Evolutionary conservation across 805 yeast species (phyloP).

Genomic region (Blastobotrys robertii): DNA sequence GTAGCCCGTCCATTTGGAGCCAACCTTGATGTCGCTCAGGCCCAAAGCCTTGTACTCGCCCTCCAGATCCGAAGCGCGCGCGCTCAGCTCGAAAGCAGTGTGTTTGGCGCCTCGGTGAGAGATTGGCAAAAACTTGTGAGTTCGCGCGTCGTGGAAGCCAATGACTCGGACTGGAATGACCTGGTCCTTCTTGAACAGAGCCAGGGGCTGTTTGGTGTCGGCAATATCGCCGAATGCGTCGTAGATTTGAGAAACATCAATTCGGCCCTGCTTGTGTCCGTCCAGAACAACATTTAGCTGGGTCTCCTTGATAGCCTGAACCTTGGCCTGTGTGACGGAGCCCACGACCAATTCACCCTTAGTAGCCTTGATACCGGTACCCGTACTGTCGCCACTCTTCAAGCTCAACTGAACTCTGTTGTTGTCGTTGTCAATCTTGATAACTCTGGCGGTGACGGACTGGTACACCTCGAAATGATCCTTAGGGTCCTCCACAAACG

Average conservation of each 20-base stretch:
- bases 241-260: slow-evolving; percentile 66
- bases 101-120: slow-evolving; percentile 49
- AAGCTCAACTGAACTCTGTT: slow-evolving; percentile 63
- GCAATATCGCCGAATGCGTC: slow-evolving; percentile 43
- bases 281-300: slow-evolving; percentile 70
- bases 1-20: slow-evolving; percentile 45
- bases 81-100: slow-evolving; percentile 54
- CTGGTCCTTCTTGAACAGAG: slow-evolving; percentile 47
- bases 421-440: slow-evolving; percentile 57
- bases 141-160: slow-evolving; percentile 67
- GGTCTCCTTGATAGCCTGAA: slow-evolving; percentile 57
- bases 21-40: slow-evolving; percentile 38
- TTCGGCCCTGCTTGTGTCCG: slow-evolving; percentile 68
- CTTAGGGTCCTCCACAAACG: slow-evolving; percentile 41
- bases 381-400: slow-evolving; percentile 21
- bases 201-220: slow-evolving; percentile 48
- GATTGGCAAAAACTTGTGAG: slow-evolving; percentile 56
- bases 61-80: slow-evolving; percentile 36
- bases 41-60: slow-evolving; percentile 26
- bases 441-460: slow-evolving; percentile 59
- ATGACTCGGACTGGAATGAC: slow-evolving; percentile 53
- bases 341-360: slow-evolving; percentile 51
- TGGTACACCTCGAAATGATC: slow-evolving; percentile 53
- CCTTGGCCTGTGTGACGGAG: slow-evolving; percentile 44
- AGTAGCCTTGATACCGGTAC: slow-evolving; percentile 25